Base-by-base conservation (phyloP, 2,329 filamentous ascomycete species). In the Aspergillus persii region DNA sequence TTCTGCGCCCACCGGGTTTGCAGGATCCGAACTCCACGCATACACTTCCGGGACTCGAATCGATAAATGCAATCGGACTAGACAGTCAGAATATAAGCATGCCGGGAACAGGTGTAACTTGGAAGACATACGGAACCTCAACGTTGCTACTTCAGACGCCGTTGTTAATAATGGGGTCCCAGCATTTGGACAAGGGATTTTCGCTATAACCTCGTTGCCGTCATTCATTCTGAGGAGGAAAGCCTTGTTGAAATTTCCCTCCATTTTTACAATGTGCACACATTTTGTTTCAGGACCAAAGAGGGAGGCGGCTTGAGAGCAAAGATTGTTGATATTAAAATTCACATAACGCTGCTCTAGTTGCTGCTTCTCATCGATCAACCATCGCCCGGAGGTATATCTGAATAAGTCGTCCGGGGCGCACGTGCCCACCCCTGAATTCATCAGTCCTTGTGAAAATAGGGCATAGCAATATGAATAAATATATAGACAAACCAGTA, bases 131-230 rank as follows among this genome's bases (percentile, higher is more conserved):
- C 44, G 49, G 11, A 68, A 69, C 4, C 72, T 67, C 53, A 77
- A 62, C 4, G 73, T 76, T 2, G 72, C 74, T 6, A 74, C 74
- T 63, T 78, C 75, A 57, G 71, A 75, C 18, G 71, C 72, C 11
- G 71, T 74, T 1, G 63, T 70, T 23, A 66, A 61, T 3, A 52
- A 54, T 3, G 66, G 41, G 2, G 62, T 52, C 6, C 72, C 69
- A 1, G 68, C 66, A 60, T 68, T 70, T 9, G 59, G 64, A 62
- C 61, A 66, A 46, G 67, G 68, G 15, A 71, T 61, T 33, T 67
- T 69, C 36, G 63, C 67, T 29, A 71, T 61, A 30, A 69, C 59
- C 51, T 71, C 60, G 9, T 60, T 62, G 9, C 61, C 62, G 47
- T 71, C 52, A 11, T 64, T 52, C 59, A 68, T 69, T 12, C 61